These are phyloP conservation scores for Penicillium canariense DNA, from an alignment of 495 filamentous ascomycete species.

Conservation along the genomic window DNA sequence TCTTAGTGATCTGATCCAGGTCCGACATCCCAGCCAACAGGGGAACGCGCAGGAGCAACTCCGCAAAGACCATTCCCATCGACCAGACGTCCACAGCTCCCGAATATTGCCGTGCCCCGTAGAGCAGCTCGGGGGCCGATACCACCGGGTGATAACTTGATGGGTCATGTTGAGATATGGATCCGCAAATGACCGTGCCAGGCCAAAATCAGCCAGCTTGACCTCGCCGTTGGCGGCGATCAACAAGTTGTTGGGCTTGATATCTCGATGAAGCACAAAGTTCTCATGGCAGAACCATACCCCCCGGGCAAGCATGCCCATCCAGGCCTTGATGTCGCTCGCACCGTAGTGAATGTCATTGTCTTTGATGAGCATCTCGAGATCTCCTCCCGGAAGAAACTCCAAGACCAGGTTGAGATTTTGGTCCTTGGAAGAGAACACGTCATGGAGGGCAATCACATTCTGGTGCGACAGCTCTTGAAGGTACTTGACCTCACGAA, in stretches of 20 bases:
- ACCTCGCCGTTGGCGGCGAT: slow-evolving; percentile 90
- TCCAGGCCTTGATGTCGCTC: slow-evolving; percentile 96
- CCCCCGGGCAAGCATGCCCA: slow-evolving; percentile 90
- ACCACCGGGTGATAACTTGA: slow-evolving; percentile 96
- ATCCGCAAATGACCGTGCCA: slow-evolving; percentile 85
- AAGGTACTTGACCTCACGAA: slow-evolving; percentile 91
- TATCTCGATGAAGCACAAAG: slow-evolving; percentile 92
- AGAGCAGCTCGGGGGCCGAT: slow-evolving; percentile 93
- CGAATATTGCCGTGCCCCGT: slow-evolving; percentile 83
- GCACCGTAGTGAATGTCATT: slow-evolving; percentile 69
- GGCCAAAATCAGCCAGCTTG: slow-evolving; percentile 96
- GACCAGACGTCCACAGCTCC: slow-evolving; percentile 94
- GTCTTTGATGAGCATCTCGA: slow-evolving; percentile 91
- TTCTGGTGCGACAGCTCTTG: slow-evolving; percentile 96
- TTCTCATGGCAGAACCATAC: slow-evolving; percentile 98
- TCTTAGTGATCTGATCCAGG: slow-evolving; percentile 72
- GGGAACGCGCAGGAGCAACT: slow-evolving; percentile 77
- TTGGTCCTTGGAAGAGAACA: slow-evolving; percentile 89
- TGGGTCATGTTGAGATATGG: slow-evolving; percentile 86
- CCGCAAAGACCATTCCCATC: slow-evolving; percentile 89
- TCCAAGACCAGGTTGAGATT: slow-evolving; percentile 95
- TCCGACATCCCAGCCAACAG: slow-evolving; percentile 80
- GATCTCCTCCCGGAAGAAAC: slow-evolving; percentile 83
- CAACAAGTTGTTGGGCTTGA: slow-evolving; percentile 97
- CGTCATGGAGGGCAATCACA: slow-evolving; percentile 84